Evolutionary conservation across 2,329 filamentous ascomycete species (phyloP).

Genomic region (Botrytis squamosa): DNA sequence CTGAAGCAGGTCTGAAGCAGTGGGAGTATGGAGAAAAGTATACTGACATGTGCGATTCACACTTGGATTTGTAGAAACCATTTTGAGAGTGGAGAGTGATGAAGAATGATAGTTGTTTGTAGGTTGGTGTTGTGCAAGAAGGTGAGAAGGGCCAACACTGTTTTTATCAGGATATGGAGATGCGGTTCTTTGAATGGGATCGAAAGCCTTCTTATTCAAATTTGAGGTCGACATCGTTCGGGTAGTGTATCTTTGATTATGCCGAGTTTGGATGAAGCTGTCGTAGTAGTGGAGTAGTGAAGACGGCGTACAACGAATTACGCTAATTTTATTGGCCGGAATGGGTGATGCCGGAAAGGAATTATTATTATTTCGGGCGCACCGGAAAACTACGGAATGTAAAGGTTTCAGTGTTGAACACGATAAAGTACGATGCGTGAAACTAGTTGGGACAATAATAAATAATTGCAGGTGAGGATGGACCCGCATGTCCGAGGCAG

Average conservation of each 20-base stretch:
- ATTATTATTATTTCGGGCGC: constrained; percentile 10
- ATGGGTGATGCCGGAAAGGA: constrained; percentile 21
- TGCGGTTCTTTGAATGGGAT: constrained; percentile 33
- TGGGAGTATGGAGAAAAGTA: constrained; percentile 39
- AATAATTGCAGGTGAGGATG: neutral
- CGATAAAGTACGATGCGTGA: neutral
- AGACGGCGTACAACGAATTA: constrained; percentile 17
- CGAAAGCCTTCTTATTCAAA: constrained; percentile 23
- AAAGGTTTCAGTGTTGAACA: constrained; percentile 11
- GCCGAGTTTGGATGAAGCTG: constrained; percentile 18
- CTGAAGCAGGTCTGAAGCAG: neutral
- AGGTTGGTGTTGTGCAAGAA: constrained; percentile 31
- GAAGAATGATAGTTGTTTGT: constrained; percentile 33
- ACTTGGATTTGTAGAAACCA: constrained; percentile 19
- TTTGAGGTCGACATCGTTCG: constrained; percentile 17
- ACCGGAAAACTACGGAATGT: constrained; percentile 20
- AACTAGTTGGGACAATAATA: neutral
- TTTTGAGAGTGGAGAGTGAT: constrained; percentile 35
- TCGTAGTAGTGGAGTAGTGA: constrained; percentile 18
- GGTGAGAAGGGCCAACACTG: constrained; percentile 32
- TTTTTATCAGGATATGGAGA: constrained; percentile 37
- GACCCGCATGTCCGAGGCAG: constrained; percentile 7
- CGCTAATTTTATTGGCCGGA: constrained; percentile 22
- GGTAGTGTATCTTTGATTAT: constrained; percentile 15
- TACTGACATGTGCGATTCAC: constrained; percentile 55